Evolutionary conservation across 345 rosid species (phyloP), one percentile per base, ranked within the genome.

Genomic region (Gossypium stocksii): DNA sequence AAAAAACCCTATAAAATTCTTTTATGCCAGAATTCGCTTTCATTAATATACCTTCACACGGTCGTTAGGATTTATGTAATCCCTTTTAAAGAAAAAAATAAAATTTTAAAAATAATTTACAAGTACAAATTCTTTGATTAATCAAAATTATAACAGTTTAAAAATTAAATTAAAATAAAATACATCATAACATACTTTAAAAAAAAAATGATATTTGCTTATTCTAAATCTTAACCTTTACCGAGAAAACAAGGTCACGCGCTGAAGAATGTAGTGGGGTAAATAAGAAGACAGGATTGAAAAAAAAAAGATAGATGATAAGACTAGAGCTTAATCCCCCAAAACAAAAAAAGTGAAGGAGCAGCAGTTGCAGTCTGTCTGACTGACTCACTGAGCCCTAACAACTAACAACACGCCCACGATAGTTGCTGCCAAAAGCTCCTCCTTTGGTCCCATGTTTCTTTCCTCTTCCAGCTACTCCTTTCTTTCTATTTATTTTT

Each of bases 341-440:
- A 53, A 17, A 17, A 34, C 20, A 8, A 25, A 25, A 3, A 59
- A 23, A 59, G 23, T n/a, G 23, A 62, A 38, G 20, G 20, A 15
- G 45, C 38, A 6, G 66, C 16, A 12, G 64, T 41, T 27, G 63
- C 16, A 4, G 14, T 14, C 65, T 27, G 19, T 29, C 20, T 9
- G 7, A 29, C 66, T 63, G 67, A 63, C 11, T 63, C 67, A 63
- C 46, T 63, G 48, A 63, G 48, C 38, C 67, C 67, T 63, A 38
- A 63, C 67, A 63, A 63, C 48, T 29, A 29, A 29, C 46, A 34
- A 34, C 67, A 8, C 44, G 67, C 46, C 67, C 67, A 63, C 67
- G 46, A 63, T 63, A 34, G 23, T 63, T 38, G 67, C 67, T 63
- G 67, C 67, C 48, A 63, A 9, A 63, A 29, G 48, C 23, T 3